Evolutionary conservation across 371 early-diverging fungal species (phyloP).

Genomic region (Rhizopus sp.): DNA sequence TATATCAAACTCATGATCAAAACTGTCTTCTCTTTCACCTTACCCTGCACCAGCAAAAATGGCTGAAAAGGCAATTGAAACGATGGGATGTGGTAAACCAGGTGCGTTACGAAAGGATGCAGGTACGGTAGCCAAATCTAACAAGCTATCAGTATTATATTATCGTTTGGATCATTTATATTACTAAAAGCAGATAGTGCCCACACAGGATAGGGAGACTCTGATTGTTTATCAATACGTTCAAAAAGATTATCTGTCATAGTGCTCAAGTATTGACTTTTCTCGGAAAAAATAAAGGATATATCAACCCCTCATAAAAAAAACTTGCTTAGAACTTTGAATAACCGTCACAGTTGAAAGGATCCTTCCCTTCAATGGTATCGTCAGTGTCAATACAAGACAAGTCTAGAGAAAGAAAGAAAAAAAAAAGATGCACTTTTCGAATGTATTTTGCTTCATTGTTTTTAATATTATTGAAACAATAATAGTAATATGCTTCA

Average conservation of each 20-base stretch:
- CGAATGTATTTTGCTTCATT: too few species aligned
- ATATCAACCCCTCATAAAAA: background rate
- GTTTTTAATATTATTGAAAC: too few species aligned
- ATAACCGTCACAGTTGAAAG: too few species aligned
- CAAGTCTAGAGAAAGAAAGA: background rate
- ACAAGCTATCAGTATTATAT: background rate
- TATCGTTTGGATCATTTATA: too few species aligned
- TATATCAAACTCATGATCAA: background rate
- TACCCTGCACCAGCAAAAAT: conserved; percentile 55
- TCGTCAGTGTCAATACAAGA: too few species aligned
- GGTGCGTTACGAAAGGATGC: conserved; percentile 33
- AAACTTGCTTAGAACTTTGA: too few species aligned
- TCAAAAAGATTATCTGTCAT: conserved; percentile 14
- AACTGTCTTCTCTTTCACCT: background rate
- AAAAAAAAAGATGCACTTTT: background rate
- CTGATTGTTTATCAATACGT: conserved; percentile 38
- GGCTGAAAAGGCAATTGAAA: conserved; percentile 41
- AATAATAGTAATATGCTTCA: too few species aligned
- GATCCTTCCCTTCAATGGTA: too few species aligned
- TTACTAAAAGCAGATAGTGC: conserved; percentile 44
- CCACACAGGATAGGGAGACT: conserved; percentile 48
- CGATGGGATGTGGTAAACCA: conserved; percentile 46
- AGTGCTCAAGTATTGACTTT: background rate
- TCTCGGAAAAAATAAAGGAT: background rate
- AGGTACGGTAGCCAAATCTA: conserved; percentile 43